Evolutionary conservation across 352 stramenopile genomes (phyloP).

Genomic region (Globisporangium acanthophoron): DNA sequence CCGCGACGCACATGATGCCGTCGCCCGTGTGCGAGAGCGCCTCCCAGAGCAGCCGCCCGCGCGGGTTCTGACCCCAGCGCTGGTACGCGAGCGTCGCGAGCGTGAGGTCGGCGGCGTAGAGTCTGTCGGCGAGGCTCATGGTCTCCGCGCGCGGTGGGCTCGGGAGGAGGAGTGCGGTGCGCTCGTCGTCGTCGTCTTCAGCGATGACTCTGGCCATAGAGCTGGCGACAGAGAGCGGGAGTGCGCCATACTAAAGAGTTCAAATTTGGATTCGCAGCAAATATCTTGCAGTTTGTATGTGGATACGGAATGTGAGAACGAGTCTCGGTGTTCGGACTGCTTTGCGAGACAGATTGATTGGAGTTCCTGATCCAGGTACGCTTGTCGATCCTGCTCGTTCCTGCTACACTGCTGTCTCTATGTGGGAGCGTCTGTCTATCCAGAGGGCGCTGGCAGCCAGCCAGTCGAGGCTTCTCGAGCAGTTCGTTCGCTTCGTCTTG

Average conservation of each 20-base stretch:
- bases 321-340: too few relatives aligned
- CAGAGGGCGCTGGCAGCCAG: too few relatives aligned
- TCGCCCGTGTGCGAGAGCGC: conserved; percentile 78
- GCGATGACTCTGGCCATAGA: neutral
- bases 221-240: neutral
- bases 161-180: conserved; percentile 8
- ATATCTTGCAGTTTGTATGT: neutral
- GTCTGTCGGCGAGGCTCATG: conserved; percentile 51
- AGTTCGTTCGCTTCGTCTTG: too few relatives aligned
- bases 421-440: too few relatives aligned
- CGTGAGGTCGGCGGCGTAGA: conserved; percentile 76
- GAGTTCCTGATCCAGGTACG: too few relatives aligned
- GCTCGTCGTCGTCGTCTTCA: conserved; percentile 4
- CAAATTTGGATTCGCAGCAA: too few relatives aligned
- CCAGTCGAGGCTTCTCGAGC: too few relatives aligned
- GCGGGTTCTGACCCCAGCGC: conserved; percentile 44
- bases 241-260: neutral
- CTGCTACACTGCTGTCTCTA: too few relatives aligned
- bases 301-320: neutral
- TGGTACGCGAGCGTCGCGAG: conserved; percentile 66
- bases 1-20: conserved; percentile 63
- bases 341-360: too few relatives aligned
- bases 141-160: neutral
- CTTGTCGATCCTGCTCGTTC: too few relatives aligned
- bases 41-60: conserved; percentile 56